Percentiles rank a stretch among this genome's conserved stretches.
Evolutionary conservation across 2,329 filamentous ascomycete genomes (phyloP).

Genomic region (Phaeosphaeriaceae sp.): DNA sequence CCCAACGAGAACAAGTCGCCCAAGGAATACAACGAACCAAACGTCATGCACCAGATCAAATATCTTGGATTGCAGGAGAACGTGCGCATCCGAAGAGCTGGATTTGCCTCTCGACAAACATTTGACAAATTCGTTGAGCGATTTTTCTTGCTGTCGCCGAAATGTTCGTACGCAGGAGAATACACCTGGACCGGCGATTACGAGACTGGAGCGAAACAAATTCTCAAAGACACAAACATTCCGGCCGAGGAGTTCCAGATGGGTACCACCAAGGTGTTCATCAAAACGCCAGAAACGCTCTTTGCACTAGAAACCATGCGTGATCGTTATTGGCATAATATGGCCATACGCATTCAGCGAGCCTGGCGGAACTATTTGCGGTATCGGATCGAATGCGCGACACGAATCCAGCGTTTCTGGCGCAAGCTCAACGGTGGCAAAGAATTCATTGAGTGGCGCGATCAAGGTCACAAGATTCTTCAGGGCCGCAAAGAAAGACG

Average conservation of each 20-base stretch:
- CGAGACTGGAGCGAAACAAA: constrained; percentile 87
- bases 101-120: constrained; percentile 94
- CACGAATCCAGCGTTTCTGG: constrained; percentile 94
- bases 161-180: constrained; percentile 94
- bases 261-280: constrained; percentile 95
- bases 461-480: constrained; percentile 84
- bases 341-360: constrained; percentile 96
- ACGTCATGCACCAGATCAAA: constrained; percentile 97
- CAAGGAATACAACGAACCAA: constrained; percentile 87
- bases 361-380: constrained; percentile 97
- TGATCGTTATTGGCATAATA: constrained; percentile 98
- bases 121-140: constrained; percentile 98
- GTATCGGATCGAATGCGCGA: constrained; percentile 91
- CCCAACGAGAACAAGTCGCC: constrained; percentile 99
- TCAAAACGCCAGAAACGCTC: constrained; percentile 95
- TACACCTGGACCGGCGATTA: constrained; percentile 94
- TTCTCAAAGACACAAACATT: constrained; percentile 95
- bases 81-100: constrained; percentile 93
- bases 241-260: constrained; percentile 96
- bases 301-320: constrained; percentile 98
- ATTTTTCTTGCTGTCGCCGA: constrained; percentile 93
- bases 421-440: constrained; percentile 89
- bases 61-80: constrained; percentile 99
- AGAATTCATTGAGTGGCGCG: constrained; percentile 86
- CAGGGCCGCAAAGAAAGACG: constrained; percentile 88